Evolutionary conservation across 139 green algal species (phyloP), one percentile per base, ranked within the genome.

Genomic region (Chlamydomonas incerta): DNA sequence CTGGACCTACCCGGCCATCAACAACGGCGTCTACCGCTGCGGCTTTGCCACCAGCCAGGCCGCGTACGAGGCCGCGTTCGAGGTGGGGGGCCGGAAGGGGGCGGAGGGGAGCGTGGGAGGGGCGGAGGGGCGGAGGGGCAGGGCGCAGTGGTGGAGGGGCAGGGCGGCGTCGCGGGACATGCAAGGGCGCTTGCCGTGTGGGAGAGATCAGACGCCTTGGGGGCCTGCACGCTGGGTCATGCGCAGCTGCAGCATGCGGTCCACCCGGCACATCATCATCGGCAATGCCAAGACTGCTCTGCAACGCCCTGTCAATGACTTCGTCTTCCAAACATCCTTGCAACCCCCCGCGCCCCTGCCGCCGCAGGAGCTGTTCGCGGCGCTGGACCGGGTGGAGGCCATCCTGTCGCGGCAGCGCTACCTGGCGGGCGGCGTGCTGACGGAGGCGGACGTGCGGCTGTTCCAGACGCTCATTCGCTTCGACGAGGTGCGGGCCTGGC

Each of bases 1-100:
- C 46, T 98, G 96, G 96, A 85, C 96, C 18, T 98, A 99, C 75
- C 83, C 90, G 10, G 73, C 34, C 37, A 98, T 99, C 89, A 99
- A 99, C 94, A 99, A 99, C 79, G 97, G 97, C 24, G 97, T 99
- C 28, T 99, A 99, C 91, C 81, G 94, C 23, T 98, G 94, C 68
- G 97, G 97, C 26, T 99, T 99, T 92, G 97, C 97, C 0, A 91
- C 82, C 6, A 91, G 86, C 52, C 97, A 99, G 86, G 86, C 91
- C 71, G 94, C 97, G 1, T 99, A 99, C 90, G 96, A 99, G 26
- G 72, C 82, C 3, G 91, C 91, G 0, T 91, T 94, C 76, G 2
- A 91, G 66, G 92, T 95, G 34, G 58, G 89, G 41, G 63, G 41
- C 23, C 26, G 41, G 11, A 37, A 8, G 41, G 57, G 57, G 57